phyloP scores from a whole-genome alignment of 805 yeast genomes.

The Wickerhamiella siamensis region DNA sequence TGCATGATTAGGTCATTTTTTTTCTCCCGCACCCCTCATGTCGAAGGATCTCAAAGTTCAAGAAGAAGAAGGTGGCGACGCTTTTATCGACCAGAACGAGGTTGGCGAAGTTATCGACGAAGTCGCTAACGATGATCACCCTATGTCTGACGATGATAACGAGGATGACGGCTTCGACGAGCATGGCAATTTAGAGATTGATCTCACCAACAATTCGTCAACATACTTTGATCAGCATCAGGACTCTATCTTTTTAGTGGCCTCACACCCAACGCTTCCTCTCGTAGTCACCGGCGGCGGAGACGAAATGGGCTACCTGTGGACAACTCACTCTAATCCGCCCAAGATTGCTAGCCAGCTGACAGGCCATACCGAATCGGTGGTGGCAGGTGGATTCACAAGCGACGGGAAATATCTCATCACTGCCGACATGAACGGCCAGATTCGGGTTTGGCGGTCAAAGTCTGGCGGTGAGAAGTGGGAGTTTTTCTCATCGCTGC shows the following conservation, averaged over 20 bases:
- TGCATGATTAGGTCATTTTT: not conserved
- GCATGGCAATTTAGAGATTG: constrained; percentile 54
- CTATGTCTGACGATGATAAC: constrained; percentile 20
- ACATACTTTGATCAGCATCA: constrained; percentile 79
- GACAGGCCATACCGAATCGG: constrained; percentile 76
- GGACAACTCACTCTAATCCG: constrained; percentile 74
- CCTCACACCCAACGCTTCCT: constrained; percentile 73
- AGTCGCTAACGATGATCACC: constrained; percentile 25
- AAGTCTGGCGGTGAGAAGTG: constrained; percentile 71
- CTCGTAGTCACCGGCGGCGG: constrained; percentile 88
- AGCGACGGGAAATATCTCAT: constrained; percentile 65
- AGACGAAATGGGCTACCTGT: constrained; percentile 73
- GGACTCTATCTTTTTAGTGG: constrained; percentile 75
- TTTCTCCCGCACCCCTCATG: not conserved
- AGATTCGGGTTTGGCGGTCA: constrained; percentile 56
- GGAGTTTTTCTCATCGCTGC: constrained; percentile 53
- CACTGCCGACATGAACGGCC: constrained; percentile 93
- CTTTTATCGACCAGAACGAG: constrained; percentile 17
- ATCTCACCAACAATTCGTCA: constrained; percentile 78
- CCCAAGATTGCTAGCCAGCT: constrained; percentile 67
- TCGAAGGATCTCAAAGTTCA: not conserved
- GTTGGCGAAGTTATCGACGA: constrained; percentile 28
- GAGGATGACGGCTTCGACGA: constrained; percentile 30
- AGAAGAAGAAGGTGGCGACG: not conserved
- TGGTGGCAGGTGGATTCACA: constrained; percentile 71